phyloP scores from a whole-genome alignment of 805 yeast genomes.

The Metschnikowia colocasiae region DNA sequence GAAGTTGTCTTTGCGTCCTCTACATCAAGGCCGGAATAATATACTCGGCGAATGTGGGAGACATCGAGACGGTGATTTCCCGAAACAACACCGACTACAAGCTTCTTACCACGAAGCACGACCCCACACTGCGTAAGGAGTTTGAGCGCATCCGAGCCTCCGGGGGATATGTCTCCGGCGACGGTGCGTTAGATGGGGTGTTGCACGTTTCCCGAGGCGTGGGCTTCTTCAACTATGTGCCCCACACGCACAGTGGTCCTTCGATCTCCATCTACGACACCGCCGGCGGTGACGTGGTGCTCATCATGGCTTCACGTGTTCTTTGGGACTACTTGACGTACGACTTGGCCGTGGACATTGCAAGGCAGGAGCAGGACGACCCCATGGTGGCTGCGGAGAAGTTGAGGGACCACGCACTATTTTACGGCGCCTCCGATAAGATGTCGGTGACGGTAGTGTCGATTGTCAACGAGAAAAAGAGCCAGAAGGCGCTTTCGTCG shows the following conservation, averaged over 20 bases:
- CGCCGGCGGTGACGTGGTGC: slow-evolving; percentile 71
- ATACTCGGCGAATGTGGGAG: slow-evolving; percentile 89
- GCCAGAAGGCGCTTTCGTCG: slow-evolving; percentile 26
- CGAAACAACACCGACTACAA: slow-evolving; percentile 76
- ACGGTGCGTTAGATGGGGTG: slow-evolving; percentile 80
- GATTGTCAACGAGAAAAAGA: slow-evolving; percentile 48
- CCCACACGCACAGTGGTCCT: slow-evolving; percentile 88
- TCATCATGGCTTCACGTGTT: slow-evolving; percentile 78
- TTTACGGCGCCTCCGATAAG: slow-evolving; percentile 83
- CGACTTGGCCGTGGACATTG: slow-evolving; percentile 87
- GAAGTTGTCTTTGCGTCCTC: slow-evolving; percentile 80
- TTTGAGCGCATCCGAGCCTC: slow-evolving; percentile 84
- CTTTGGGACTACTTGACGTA: slow-evolving; percentile 82
- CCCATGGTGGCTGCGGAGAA: slow-evolving; percentile 92
- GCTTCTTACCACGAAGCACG: slow-evolving; percentile 73
- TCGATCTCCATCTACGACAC: slow-evolving; percentile 60
- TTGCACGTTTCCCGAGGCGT: slow-evolving; percentile 85
- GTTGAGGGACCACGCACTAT: slow-evolving; percentile 87
- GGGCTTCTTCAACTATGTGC: slow-evolving; percentile 81
- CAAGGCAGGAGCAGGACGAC: slow-evolving; percentile 73
- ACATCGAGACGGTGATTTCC: slow-evolving; percentile 76
- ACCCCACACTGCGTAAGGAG: slow-evolving; percentile 73
- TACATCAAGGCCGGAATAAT: slow-evolving; percentile 68
- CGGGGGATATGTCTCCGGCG: slow-evolving; percentile 86
- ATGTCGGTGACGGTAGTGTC: slow-evolving; percentile 78